Base-by-base conservation (phyloP, 139 green algal species). In the Ettlia oleoabundans region DNA sequence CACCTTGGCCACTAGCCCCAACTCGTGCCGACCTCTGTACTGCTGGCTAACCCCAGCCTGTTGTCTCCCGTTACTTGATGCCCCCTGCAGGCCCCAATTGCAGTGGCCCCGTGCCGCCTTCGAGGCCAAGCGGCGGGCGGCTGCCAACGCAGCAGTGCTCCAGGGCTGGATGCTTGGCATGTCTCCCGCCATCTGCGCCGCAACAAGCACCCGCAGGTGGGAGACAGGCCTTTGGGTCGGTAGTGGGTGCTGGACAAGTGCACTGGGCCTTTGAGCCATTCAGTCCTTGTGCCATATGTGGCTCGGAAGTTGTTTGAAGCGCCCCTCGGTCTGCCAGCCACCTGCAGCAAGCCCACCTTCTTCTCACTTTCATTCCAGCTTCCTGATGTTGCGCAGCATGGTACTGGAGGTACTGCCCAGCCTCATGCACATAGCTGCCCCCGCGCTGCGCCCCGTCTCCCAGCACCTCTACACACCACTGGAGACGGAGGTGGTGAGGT, bases 21-120 rank as follows among this genome's bases (percentile, higher is more conserved):
- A n/a, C n/a, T n/a, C n/a, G n/a, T n/a, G 61, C 13, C 24, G 40
- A 51, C 32, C 65, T 13, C 28, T 72, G 65, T 72, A 43, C 28
- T 72, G 28, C 13, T 42, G 13, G 8, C 9, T 42, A 26, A 26
- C 69, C 69, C 19, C 41, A 24, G 22, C 24, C n/a, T 63, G 41
- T 8, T 62, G 41, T 76, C 37, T 53, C 40, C 2, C 41, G 42
- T 8, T 58, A 42, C 77, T 53, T 7, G 30, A 37, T 40, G 64
- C 22, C 66, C 38, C 13, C 53, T 69, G 22, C 89, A 94, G 88
- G 68, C 81, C 64, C 66, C 85, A 72, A 53, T 42, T 94, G 71
- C 71, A 80, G 61, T 97, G 94, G 94, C 94, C 94, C 15, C 86
- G 87, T 28, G 80, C 87, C 28, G 42, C 40, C 15, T 51, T 41